Conservation (phyloP, 345 rosid species). For the Conringia planisiliqua region DNA sequence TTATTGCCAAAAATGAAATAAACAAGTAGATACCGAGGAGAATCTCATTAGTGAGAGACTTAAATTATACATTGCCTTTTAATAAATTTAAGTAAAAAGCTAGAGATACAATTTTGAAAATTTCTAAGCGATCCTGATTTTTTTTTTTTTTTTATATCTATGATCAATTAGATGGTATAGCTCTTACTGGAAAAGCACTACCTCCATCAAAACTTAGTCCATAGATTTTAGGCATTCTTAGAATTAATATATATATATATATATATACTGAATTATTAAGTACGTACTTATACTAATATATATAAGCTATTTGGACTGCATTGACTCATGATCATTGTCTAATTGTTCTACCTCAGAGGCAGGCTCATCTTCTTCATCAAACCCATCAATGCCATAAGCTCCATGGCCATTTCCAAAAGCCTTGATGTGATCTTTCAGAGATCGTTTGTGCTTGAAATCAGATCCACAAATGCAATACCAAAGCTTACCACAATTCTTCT, state of each 20-base stretch:
- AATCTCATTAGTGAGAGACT: conserved; percentile 19
- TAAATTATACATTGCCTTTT: conserved; percentile 12
- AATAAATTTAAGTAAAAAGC: conserved; percentile 13
- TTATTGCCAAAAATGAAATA: conserved; percentile 1
- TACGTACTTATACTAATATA: conserved; percentile 16
- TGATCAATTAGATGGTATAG: conserved; percentile 31
- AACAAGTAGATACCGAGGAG: conserved; percentile 15
- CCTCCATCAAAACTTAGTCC: conserved; percentile 35
- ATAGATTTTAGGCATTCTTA: conserved; percentile 17
- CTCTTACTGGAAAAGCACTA: conserved; percentile 25
- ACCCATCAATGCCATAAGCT: conserved; percentile 38
- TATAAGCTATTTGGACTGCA: conserved; percentile 36
- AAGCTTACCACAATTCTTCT: conserved; percentile 79
- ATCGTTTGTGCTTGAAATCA: conserved; percentile 78
- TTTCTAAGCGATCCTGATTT: conserved; percentile 24
- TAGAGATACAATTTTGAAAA: not conserved
- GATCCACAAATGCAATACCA: conserved; percentile 82
- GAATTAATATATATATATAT: conserved; percentile 21
- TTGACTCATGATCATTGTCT: conserved; percentile 38
- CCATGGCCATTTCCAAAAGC: conserved; percentile 79
- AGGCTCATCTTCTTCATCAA: conserved; percentile 57
- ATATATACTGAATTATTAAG: conserved; percentile 22
- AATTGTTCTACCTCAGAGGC: conserved; percentile 54
- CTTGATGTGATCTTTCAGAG: conserved; percentile 69
- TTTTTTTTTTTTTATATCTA: not conserved